Evolutionary conservation across 1,284 basidiomycete genomes (phyloP), one percentile per base, ranked within the genome.

Genomic region (Melampsora larici-populina): DNA sequence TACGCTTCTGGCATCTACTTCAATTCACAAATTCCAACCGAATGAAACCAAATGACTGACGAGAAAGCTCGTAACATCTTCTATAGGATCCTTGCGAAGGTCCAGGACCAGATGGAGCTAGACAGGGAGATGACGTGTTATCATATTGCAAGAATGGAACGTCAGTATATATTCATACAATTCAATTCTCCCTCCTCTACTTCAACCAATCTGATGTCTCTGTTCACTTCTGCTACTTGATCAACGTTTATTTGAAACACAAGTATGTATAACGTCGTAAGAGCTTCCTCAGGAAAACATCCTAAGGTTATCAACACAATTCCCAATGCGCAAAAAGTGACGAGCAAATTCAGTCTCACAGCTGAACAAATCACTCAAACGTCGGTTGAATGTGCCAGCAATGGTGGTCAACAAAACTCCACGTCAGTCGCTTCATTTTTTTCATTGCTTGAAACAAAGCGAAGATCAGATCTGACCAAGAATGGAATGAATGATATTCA

Each of bases 81-180:
- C 26, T 46, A 17, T 43, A 76, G 73, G 65, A 76, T 29, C 65
- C 73, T 48, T 76, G 73, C 55, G 62, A 60, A 26, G 40, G 66
- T 18, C 13, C 33, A 17, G 73, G 73, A 31, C 64, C 55, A 67
- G 55, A 76, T 58, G 73, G 73, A 1, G 73, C 66, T 18, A 68
- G 73, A 66, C 58, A 46, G 11, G 73, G 73, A 2, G 51, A 67
- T n/a, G 66, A 76, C 29, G 55, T 68, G 3, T 21, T 76, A 26
- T 76, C 73, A 60, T 76, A 48, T 55, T 76, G 73, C 49, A 62
- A 67, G 40, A 76, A 76, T 40, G 73, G 73, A 51, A 76, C 73
- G 73, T 76, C 58, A 68, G 73, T 29, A n/a, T 66, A 43, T 0
- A 40, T 62, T 46, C 21, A 1, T 40, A 36, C 7, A 21, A 40